phyloP scores from a whole-genome alignment of 345 rosid genomes.

The Bruguiera parviflora region DNA sequence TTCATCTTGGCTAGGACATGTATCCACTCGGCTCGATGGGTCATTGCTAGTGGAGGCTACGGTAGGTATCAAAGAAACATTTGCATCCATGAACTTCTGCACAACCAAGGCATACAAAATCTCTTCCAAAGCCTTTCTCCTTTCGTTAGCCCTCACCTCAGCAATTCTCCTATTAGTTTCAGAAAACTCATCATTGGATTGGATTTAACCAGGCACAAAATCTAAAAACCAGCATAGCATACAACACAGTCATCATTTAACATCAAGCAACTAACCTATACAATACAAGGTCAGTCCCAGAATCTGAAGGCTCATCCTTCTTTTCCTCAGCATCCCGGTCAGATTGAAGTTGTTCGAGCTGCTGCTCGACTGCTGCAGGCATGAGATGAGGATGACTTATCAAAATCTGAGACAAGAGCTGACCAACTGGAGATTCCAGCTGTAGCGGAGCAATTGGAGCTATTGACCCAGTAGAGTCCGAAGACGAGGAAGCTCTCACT shows the following conservation, averaged over 20 bases:
- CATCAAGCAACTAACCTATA: constrained; percentile 55
- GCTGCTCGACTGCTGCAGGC: constrained; percentile 94
- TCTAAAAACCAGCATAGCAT: background rate
- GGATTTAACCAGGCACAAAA: background rate
- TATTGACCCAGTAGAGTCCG: constrained; percentile 45
- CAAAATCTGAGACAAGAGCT: constrained; percentile 79
- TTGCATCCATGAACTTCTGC: constrained; percentile 87
- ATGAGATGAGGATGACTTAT: constrained; percentile 88
- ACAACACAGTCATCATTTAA: background rate
- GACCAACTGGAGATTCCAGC: constrained; percentile 89
- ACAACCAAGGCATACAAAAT: constrained; percentile 86
- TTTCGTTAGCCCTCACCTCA: constrained; percentile 86
- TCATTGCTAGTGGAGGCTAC: constrained; percentile 46
- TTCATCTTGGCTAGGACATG: constrained; percentile 65
- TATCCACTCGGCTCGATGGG: constrained; percentile 56
- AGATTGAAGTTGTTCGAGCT: constrained; percentile 88
- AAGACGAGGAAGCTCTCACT: constrained; percentile 52
- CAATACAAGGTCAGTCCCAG: constrained; percentile 75
- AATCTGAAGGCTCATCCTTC: constrained; percentile 57
- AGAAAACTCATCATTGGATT: constrained; percentile 6
- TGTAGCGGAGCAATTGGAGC: constrained; percentile 72
- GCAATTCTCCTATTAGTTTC: constrained; percentile 72
- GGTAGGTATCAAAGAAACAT: constrained; percentile 69
- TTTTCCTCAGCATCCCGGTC: constrained; percentile 68
- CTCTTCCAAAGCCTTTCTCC: constrained; percentile 76